phyloP scores from a whole-genome alignment of 2,329 filamentous ascomycete genomes.

The Kalmusia sp. region DNA sequence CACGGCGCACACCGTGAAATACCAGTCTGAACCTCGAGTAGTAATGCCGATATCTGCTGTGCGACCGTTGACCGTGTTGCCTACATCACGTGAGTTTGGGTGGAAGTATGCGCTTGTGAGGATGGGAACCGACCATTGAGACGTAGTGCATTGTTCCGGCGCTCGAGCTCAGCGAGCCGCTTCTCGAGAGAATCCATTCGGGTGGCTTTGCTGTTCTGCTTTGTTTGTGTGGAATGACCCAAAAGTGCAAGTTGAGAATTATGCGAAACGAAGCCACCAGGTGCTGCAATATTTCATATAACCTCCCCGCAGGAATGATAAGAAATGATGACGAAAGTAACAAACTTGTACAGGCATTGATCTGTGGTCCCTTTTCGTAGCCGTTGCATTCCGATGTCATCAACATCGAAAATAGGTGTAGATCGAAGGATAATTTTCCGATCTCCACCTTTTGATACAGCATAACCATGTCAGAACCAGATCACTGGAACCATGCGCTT shows the following conservation, averaged over 20 bases:
- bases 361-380: too few species aligned
- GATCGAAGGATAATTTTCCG: too few species aligned
- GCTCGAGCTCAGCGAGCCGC: neutral
- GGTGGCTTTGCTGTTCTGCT: neutral
- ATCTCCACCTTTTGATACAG: too few species aligned
- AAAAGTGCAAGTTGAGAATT: neutral
- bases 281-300: neutral
- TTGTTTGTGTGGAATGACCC: neutral
- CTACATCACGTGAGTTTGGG: conserved; percentile 21
- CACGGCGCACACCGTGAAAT: conserved; percentile 66
- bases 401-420: too few species aligned
- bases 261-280: neutral
- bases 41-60: conserved; percentile 65
- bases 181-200: conserved; percentile 8
- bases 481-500: too few species aligned
- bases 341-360: too few species aligned
- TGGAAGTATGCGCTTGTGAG: neutral
- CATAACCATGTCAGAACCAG: too few species aligned
- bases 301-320: neutral
- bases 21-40: conserved; percentile 66
- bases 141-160: conserved; percentile 22
- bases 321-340: too few species aligned
- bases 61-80: conserved; percentile 54
- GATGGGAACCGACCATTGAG: neutral
- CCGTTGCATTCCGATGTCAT: too few species aligned